These are phyloP conservation scores for Aegle marmelos DNA, from an alignment of 345 rosid species.

Conservation along the genomic window DNA sequence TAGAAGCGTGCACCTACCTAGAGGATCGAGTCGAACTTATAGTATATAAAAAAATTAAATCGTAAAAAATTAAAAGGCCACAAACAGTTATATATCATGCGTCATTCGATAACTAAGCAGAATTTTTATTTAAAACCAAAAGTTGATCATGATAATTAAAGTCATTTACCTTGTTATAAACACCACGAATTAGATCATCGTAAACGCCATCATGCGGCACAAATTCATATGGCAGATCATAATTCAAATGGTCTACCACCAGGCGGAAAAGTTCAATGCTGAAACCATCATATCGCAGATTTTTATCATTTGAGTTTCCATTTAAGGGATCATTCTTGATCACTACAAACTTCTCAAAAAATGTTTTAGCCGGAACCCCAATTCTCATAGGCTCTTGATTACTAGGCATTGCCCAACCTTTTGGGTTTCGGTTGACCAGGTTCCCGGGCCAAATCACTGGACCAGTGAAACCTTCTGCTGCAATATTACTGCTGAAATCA, in stretches of 20 bases:
- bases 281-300: slow-evolving; percentile 23
- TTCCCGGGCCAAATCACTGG: slow-evolving; percentile 33
- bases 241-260: slow-evolving; percentile 1
- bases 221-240: slow-evolving; percentile 20
- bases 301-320: not conserved
- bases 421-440: slow-evolving; percentile 10
- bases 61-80: too few species aligned
- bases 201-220: slow-evolving; percentile 19
- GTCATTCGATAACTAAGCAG: not conserved
- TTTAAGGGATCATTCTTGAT: not conserved
- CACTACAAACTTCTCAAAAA: slow-evolving; percentile 33
- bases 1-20: too few species aligned
- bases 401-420: slow-evolving; percentile 34
- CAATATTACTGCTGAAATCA: not conserved
- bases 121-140: not conserved
- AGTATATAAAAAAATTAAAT: too few species aligned
- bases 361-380: slow-evolving; percentile 35
- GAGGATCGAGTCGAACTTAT: not conserved
- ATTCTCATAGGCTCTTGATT: slow-evolving; percentile 23
- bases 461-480: not conserved
- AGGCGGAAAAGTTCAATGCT: slow-evolving; percentile 30
- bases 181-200: slow-evolving; percentile 26
- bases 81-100: too few species aligned
- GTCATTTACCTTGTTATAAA: slow-evolving; percentile 36
- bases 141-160: not conserved